Evolutionary conservation across 225 moss, liverwort and hornwort genomes (phyloP).

Genomic region (Bryum argenteum): DNA sequence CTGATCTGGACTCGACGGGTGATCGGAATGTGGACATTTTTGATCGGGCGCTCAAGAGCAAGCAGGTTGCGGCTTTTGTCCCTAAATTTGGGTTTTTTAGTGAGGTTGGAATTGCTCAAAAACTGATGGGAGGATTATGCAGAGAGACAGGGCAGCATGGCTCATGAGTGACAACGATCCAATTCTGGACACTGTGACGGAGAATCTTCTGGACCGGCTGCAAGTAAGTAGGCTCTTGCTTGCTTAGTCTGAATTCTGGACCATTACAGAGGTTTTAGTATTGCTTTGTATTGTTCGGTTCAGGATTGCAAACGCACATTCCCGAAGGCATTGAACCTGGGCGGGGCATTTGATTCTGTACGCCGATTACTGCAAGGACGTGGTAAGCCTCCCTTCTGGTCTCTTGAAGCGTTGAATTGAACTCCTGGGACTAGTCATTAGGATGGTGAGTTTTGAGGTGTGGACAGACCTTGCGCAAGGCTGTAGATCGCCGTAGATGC

Average conservation of each 20-base stretch:
- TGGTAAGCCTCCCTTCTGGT: conserved; percentile 44
- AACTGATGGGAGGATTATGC: conserved; percentile 17
- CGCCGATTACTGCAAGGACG: conserved; percentile 73
- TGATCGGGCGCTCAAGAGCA: conserved; percentile 79
- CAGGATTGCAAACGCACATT: conserved; percentile 94
- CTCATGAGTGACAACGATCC: conserved; percentile 74
- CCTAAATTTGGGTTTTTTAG: conserved; percentile 10
- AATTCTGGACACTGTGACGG: conserved; percentile 80
- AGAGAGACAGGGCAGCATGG: conserved; percentile 95
- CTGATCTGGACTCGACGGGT: conserved; percentile 47
- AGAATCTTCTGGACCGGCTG: conserved; percentile 90
- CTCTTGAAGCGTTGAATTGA: not conserved
- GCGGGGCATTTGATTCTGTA: conserved; percentile 90
- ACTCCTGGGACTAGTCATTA: conserved; percentile 1
- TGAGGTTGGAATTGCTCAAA: conserved; percentile 6
- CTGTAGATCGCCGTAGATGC: not conserved
- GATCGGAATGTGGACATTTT: conserved; percentile 89
- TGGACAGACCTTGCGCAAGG: not conserved
- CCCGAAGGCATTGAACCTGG: conserved; percentile 89
- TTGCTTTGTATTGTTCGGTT: not conserved
- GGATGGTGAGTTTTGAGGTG: not conserved
- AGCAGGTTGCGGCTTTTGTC: conserved; percentile 57
- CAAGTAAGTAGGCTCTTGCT: conserved; percentile 55
- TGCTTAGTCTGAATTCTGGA: conserved; percentile 7
- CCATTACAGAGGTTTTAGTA: not conserved